Evolutionary conservation across 1,139 yeast genomes (phyloP).

Genomic region (Trichomonascaceae sp.): DNA sequence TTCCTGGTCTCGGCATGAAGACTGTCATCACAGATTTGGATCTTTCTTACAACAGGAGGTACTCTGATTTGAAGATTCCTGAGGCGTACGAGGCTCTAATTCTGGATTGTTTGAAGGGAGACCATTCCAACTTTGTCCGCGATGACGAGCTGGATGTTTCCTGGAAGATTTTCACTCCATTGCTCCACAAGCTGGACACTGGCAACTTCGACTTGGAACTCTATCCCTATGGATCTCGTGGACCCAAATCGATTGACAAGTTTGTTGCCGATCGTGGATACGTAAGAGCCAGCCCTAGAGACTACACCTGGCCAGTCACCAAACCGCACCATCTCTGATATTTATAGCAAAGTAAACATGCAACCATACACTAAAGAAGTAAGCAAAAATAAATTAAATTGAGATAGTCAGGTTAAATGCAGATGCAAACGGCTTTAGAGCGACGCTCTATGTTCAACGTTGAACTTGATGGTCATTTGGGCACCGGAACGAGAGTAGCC

Average conservation of each 20-base stretch:
- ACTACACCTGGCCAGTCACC: conserved; percentile 21
- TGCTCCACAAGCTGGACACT: conserved; percentile 60
- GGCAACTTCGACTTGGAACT: conserved; percentile 37
- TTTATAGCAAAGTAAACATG: neutral
- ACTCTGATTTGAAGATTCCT: conserved; percentile 72
- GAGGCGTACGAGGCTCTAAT: conserved; percentile 96
- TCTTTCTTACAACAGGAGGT: conserved; percentile 71
- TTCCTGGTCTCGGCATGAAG: conserved; percentile 69
- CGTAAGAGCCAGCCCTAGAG: conserved; percentile 31
- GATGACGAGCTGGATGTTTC: conserved; percentile 93
- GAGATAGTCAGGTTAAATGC: conserved; percentile 4
- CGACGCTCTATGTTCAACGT: conserved; percentile 11
- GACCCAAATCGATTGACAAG: conserved; percentile 54
- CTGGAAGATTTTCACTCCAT: conserved; percentile 89
- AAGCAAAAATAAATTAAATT: conserved; percentile 2
- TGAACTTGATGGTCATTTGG: conserved; percentile 44
- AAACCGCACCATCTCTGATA: conserved; percentile 2
- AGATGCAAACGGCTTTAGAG: conserved; percentile 7
- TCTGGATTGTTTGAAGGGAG: conserved; percentile 80
- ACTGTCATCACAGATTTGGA: conserved; percentile 83
- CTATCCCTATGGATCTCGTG: conserved; percentile 87
- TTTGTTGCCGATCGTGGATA: conserved; percentile 64
- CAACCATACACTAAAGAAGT: conserved; percentile 1
- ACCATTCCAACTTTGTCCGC: conserved; percentile 94
- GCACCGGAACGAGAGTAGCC: conserved; percentile 40